Evolutionary conservation across 2,329 filamentous ascomycete genomes (phyloP), one percentile per base, ranked within the genome.

Genomic region (Penicillium sp.): DNA sequence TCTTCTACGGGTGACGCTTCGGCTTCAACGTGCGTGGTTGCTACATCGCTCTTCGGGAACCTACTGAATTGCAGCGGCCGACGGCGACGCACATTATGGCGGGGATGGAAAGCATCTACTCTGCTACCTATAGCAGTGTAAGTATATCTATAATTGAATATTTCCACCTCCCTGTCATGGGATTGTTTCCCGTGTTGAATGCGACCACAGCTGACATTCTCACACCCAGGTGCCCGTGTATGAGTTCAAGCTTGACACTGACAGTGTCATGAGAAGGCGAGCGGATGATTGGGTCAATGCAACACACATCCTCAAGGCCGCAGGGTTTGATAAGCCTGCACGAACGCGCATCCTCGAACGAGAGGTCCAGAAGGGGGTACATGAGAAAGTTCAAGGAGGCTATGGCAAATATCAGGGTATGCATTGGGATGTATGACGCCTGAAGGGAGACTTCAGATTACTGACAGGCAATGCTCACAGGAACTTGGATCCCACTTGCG

Each of bases 231-330:
- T 95, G 54, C 91, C 91, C 32, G 91, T 97, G 10, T 96, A 93
- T 67, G 93, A 97, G 67, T 93, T 82, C 71, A 89, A 94, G 67
- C 84, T 95, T 61, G 88, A 84, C 32, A 77, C 76, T 58, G 88
- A 94, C 66, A 88, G 96, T 87, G 87, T 97, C 57, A 98, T 98
- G 93, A 85, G 93, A 69, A 82, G 93, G 44, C 83, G 91, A 53
- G 80, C 83, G 46, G 93, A 98, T 69, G 83, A 97, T 71, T 98
- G 91, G 89, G 93, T 98, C 73, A 98, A 98, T 76, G 93, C 93
- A n/a, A 98, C 93, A 47, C 93, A 98, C 66, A 97, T 98, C 53
- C 75, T 98, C 43, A 98, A 98, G 67, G 88, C 94, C 35, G 93
- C 93, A 55, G 91, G 91, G 49, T 95, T 95, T 65, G 93, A 98